Conservation (phyloP, 768 basidiomycete species). For the Crepidotus variabilis region DNA sequence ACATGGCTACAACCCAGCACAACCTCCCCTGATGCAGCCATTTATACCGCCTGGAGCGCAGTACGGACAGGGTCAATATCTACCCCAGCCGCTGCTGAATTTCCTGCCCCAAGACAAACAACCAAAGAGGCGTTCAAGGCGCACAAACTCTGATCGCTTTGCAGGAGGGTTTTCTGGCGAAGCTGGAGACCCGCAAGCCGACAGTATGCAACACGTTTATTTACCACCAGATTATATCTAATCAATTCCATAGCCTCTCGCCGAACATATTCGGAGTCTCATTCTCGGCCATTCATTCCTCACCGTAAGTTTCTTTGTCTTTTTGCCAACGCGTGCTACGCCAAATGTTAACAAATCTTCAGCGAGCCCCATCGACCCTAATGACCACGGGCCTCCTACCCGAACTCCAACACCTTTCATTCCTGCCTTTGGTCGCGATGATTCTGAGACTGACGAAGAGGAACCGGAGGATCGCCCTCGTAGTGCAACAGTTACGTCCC, state of each 20-base stretch:
- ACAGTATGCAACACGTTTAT: conserved; percentile 8
- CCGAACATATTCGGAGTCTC: conserved; percentile 13
- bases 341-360: not conserved
- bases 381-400: conserved; percentile 3
- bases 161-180: conserved; percentile 19
- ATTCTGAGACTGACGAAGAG: conserved; percentile 17
- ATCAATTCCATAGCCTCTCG: conserved; percentile 8
- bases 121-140: conserved; percentile 9
- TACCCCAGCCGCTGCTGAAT: conserved; percentile 21
- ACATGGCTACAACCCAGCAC: not conserved
- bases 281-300: conserved; percentile 8
- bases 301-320: not conserved
- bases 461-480: conserved; percentile 15
- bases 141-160: conserved; percentile 22
- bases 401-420: conserved; percentile 28
- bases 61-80: conserved; percentile 15
- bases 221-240: conserved; percentile 1
- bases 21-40: not conserved
- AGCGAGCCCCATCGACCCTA: not conserved
- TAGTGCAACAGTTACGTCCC: conserved; percentile 7
- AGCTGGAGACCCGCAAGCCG: conserved; percentile 10
- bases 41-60: conserved; percentile 19
- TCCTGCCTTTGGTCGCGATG: conserved; percentile 10
- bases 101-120: conserved; percentile 21
- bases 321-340: not conserved